phyloP scores from a whole-genome alignment of 768 basidiomycete genomes.

The Lenzites betulinus region DNA sequence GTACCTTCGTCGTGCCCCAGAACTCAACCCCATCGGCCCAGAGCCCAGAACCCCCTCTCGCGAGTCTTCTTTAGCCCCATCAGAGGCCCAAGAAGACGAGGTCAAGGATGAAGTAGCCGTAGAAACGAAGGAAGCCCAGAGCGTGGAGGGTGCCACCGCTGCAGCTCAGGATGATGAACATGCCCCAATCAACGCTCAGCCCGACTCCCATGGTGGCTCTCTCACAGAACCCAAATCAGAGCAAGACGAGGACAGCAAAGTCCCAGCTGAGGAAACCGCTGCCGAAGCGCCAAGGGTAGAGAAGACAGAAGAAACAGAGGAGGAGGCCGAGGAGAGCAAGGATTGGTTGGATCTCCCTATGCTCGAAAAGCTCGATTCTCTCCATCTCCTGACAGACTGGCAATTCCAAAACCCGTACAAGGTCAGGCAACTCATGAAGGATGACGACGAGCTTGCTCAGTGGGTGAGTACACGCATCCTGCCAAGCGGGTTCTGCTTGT shows the following conservation, averaged over 20 bases:
- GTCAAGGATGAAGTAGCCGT: constrained; percentile 11
- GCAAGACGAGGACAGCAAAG: constrained; percentile 9
- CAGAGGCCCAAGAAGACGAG: constrained; percentile 21
- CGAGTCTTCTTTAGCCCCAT: constrained; percentile 24
- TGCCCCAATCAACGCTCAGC: not conserved
- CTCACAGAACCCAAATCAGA: constrained; percentile 5
- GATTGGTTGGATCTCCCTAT: constrained; percentile 76
- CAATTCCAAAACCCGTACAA: constrained; percentile 80
- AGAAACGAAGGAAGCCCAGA: not conserved
- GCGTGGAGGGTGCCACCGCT: not conserved
- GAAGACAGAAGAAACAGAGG: too few species aligned
- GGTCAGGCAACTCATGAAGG: constrained; percentile 71
- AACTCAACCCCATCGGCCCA: constrained; percentile 70
- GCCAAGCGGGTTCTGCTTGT: not conserved
- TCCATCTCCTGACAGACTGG: constrained; percentile 80
- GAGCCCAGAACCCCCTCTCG: constrained; percentile 42
- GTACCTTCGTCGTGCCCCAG: constrained; percentile 71
- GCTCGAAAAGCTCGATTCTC: constrained; percentile 70
- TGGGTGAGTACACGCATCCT: constrained; percentile 58
- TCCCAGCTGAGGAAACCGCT: not conserved
- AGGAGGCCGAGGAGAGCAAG: constrained; percentile 50
- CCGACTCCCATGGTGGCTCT: not conserved
- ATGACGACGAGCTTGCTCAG: constrained; percentile 71
- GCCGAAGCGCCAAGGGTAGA: constrained; percentile 5
- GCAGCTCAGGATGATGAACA: not conserved